phyloP scores from a whole-genome alignment of 371 early-diverging fungal species.

The Lichtheimia hyalospora region DNA sequence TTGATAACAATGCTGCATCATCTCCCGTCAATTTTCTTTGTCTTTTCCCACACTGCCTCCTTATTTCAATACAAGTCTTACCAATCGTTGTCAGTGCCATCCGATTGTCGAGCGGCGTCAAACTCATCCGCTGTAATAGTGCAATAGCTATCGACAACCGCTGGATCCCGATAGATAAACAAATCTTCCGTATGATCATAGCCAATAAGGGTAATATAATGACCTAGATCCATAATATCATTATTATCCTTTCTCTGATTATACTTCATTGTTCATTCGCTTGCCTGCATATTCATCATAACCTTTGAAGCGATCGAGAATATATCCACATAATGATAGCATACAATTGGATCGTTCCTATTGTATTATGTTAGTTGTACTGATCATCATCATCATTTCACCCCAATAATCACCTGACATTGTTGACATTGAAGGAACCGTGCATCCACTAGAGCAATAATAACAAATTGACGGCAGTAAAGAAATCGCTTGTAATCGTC shows the following conservation, averaged over 20 bases:
- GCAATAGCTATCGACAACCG: slow-evolving; percentile 59
- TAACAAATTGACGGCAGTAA: slow-evolving; percentile 67
- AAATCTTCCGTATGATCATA: slow-evolving; percentile 66
- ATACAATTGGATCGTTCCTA: slow-evolving; percentile 46
- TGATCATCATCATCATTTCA: neutral
- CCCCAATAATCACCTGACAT: slow-evolving; percentile 47
- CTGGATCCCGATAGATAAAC: slow-evolving; percentile 80
- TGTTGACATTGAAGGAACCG: slow-evolving; percentile 58
- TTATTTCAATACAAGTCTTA: slow-evolving; percentile 16
- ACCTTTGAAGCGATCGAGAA: slow-evolving; percentile 12
- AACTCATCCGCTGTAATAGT: slow-evolving; percentile 57
- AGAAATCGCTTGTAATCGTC: slow-evolving; percentile 83
- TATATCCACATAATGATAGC: slow-evolving; percentile 37
- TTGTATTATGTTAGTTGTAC: neutral
- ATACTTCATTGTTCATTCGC: slow-evolving; percentile 4
- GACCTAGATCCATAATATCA: slow-evolving; percentile 51
- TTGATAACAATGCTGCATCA: slow-evolving; percentile 16
- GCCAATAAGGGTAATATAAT: slow-evolving; percentile 71
- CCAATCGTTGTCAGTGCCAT: slow-evolving; percentile 78
- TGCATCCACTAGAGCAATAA: slow-evolving; percentile 76
- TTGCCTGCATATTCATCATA: slow-evolving; percentile 6
- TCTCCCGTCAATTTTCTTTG: neutral
- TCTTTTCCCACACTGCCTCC: neutral
- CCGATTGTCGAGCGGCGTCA: slow-evolving; percentile 59
- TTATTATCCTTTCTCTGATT: too few species aligned